These are phyloP conservation scores for Penicillium samsonianum DNA, from an alignment of 495 filamentous ascomycete genomes.

Conservation along the genomic window DNA sequence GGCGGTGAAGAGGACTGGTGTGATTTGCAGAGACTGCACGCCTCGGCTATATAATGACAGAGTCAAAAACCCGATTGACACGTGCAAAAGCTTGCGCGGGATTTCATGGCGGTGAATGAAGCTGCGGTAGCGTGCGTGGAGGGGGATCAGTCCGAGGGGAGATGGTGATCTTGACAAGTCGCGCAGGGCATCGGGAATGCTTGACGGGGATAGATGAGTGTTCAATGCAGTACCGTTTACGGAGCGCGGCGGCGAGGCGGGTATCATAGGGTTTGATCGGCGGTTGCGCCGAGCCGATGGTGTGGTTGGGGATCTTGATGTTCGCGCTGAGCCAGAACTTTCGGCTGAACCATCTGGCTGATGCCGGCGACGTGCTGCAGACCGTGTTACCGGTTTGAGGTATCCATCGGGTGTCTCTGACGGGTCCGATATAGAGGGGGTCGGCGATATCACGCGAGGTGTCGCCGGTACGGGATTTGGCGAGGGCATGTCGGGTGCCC, in stretches of 20 bases:
- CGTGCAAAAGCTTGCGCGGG: conserved; percentile 57
- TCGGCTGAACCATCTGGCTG: conserved; percentile 47
- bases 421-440: conserved; percentile 62
- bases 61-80: conserved; percentile 93
- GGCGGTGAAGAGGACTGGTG: conserved; percentile 77
- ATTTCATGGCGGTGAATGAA: conserved; percentile 56
- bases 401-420: conserved; percentile 54
- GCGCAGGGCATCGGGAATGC: conserved; percentile 59
- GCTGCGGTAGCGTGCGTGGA: conserved; percentile 63
- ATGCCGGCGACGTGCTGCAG: conserved; percentile 56
- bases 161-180: conserved; percentile 85
- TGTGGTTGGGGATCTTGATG: conserved; percentile 32
- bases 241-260: conserved; percentile 37
- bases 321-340: conserved; percentile 16
- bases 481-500: conserved; percentile 47
- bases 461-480: conserved; percentile 57
- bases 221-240: conserved; percentile 53
- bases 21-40: conserved; percentile 69
- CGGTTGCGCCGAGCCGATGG: conserved; percentile 32
- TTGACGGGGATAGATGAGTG: conserved; percentile 70
- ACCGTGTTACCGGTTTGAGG: conserved; percentile 64
- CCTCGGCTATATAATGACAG: conserved; percentile 79
- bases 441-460: conserved; percentile 71
- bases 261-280: conserved; percentile 46
- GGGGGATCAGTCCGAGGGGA: conserved; percentile 91